These are phyloP conservation scores for Boletus huronensis DNA, from an alignment of 768 basidiomycete genomes.

Conservation along the genomic window DNA sequence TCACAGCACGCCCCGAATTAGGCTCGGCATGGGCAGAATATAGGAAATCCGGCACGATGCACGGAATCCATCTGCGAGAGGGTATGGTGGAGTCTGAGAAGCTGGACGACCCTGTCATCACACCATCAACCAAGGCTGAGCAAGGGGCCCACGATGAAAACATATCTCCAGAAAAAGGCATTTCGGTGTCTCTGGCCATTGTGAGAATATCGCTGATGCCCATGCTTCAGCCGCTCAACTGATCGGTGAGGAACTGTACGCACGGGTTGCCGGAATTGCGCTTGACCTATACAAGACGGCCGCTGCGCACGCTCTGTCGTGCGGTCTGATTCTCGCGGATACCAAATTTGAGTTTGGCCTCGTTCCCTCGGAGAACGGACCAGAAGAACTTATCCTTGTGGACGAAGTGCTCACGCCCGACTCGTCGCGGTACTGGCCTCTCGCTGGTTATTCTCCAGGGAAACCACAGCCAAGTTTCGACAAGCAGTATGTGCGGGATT, in stretches of 20 bases:
- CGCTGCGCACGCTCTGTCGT: conserved; percentile 63
- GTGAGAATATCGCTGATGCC: not conserved
- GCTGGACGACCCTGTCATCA: conserved; percentile 82
- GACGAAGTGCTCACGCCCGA: conserved; percentile 98
- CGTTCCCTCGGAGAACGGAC: conserved; percentile 37
- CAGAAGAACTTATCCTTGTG: conserved; percentile 71
- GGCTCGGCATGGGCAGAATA: conserved; percentile 98
- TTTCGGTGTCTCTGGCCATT: conserved; percentile 3
- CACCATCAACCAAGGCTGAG: conserved; percentile 96
- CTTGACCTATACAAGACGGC: conserved; percentile 71
- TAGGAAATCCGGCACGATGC: conserved; percentile 80
- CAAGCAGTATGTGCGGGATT: conserved; percentile 94
- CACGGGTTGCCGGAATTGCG: conserved; percentile 55
- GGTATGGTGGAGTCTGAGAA: conserved; percentile 84
- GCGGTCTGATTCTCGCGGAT: conserved; percentile 92
- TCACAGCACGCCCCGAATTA: conserved; percentile 31
- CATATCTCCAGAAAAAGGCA: conserved; percentile 79
- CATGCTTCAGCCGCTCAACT: conserved; percentile 52
- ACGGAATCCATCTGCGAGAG: conserved; percentile 72
- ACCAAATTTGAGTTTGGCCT: conserved; percentile 99
- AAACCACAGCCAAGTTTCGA: conserved; percentile 87
- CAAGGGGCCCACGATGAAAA: conserved; percentile 96
- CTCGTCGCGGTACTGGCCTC: conserved; percentile 95
- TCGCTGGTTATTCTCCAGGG: conserved; percentile 67
- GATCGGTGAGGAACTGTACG: conserved; percentile 63